Conservation (phyloP, 805 yeast genomes). For the Ogataea nonfermentans region DNA sequence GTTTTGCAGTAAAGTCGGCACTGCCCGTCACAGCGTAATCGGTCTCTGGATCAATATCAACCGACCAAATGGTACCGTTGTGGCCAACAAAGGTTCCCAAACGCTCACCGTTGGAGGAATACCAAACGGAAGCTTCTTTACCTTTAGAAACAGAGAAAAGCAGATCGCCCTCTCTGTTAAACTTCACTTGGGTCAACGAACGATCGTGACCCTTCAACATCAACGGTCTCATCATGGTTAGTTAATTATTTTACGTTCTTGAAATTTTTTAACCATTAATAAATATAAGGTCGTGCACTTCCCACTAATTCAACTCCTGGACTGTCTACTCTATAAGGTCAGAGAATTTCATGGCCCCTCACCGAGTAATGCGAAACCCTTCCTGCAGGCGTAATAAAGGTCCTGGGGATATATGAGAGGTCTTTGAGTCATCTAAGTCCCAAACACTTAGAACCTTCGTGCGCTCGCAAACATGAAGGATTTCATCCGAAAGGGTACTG, state of each 20-base stretch:
- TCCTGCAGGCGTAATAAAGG: too few species aligned
- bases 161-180: slow-evolving; percentile 92
- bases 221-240: slow-evolving; percentile 57
- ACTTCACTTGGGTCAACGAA: slow-evolving; percentile 93
- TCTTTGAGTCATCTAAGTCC: not conserved
- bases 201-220: slow-evolving; percentile 94
- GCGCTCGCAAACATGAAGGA: not conserved
- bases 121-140: slow-evolving; percentile 88
- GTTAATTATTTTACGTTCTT: slow-evolving; percentile 4
- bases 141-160: slow-evolving; percentile 92
- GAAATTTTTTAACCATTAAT: slow-evolving; percentile 9
- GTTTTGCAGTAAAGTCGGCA: slow-evolving; percentile 81
- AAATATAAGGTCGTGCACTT: slow-evolving; percentile 7
- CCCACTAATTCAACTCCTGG: not conserved
- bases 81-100: slow-evolving; percentile 90
- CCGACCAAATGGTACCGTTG: slow-evolving; percentile 92
- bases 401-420: not conserved
- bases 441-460: slow-evolving; percentile 1
- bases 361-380: too few species aligned
- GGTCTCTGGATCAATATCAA: slow-evolving; percentile 77
- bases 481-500: not conserved
- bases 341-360: not conserved
- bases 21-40: slow-evolving; percentile 79
- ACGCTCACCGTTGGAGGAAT: slow-evolving; percentile 92
- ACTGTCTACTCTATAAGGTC: not conserved